These are phyloP conservation scores for Nothomitra cinnamomea DNA, from an alignment of 2,329 filamentous ascomycete species.

Conservation along the genomic window DNA sequence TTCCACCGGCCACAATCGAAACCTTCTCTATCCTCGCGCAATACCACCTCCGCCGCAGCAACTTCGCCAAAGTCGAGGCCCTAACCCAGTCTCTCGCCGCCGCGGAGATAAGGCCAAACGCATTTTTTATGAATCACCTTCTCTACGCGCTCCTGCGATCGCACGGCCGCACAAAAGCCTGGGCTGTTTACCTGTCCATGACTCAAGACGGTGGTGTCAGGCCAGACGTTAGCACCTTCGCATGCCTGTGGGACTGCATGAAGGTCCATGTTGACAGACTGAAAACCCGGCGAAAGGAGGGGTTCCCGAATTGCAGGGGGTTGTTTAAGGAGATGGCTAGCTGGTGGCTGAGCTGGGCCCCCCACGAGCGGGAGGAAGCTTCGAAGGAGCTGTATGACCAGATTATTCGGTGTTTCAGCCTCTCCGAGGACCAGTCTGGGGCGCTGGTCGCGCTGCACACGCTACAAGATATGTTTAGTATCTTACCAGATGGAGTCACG, in stretches of 20 bases:
- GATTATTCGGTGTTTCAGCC: slow-evolving; percentile 33
- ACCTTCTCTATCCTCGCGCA: slow-evolving; percentile 62
- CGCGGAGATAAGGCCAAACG: slow-evolving; percentile 49
- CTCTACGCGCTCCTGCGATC: slow-evolving; percentile 48
- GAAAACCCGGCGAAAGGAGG: background rate
- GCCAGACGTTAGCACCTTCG: slow-evolving; percentile 53
- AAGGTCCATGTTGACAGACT: slow-evolving; percentile 29
- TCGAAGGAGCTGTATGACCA: slow-evolving; percentile 33
- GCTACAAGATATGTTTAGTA: slow-evolving; percentile 26
- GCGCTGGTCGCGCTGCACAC: slow-evolving; percentile 32
- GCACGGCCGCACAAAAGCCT: slow-evolving; percentile 36
- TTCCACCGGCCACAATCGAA: slow-evolving; percentile 50
- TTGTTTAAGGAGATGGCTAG: slow-evolving; percentile 32
- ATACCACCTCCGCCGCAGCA: slow-evolving; percentile 47
- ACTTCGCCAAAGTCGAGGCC: slow-evolving; percentile 38
- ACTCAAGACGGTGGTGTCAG: slow-evolving; percentile 27
- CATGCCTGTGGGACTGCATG: slow-evolving; percentile 43
- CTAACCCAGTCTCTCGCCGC: slow-evolving; percentile 45
- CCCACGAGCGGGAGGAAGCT: slow-evolving; percentile 21
- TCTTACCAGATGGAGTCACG: slow-evolving; percentile 29
- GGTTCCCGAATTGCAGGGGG: slow-evolving; percentile 26
- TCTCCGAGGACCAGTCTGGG: slow-evolving; percentile 30
- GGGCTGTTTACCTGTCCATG: slow-evolving; percentile 38
- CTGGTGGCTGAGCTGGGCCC: slow-evolving; percentile 23
- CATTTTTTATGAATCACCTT: slow-evolving; percentile 65